Base-by-base conservation (phyloP, 1,284 basidiomycete species). In the Violaceomyces palustris region DNA sequence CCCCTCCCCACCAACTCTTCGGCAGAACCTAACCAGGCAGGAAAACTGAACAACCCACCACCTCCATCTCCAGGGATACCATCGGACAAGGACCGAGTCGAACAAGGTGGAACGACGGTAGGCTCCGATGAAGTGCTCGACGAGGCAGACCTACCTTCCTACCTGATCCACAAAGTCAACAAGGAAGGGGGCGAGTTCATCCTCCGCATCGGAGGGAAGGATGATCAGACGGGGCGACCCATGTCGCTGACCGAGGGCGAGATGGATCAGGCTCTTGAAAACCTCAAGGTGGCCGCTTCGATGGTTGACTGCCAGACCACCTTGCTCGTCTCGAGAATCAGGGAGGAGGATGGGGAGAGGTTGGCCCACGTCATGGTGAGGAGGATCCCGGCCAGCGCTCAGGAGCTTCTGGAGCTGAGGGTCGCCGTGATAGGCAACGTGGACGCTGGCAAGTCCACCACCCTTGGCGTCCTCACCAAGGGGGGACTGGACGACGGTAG, bases 341-440 rank as follows among this genome's bases (percentile, higher is more conserved):
- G 53, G n/a, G 35, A 46, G 46, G 45, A 52, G 21, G 43, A 56
- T 9, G 43, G 45, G 15, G 38, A 29, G 35, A 48, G 41, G 12
- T 45, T 48, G 8, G 56, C 63, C 1, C 56, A 53, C 37, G 29
- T 61, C 5, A 52, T 63, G 34, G 50, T 65, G 6, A 50, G 63
- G 21, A 49, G 56, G 34, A 63, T 63, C 39, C 63, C 63, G 6
- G 54, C 56, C 6, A 42, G 58, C 6, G 75, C 70, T 1, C 65
- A 74, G 37, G 74, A 76, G 45, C 58, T 76, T 3, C 50, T 70
- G 35, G 93, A 98, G 75, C 88, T 96, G 2, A 82, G 93, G 19
- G 88, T 92, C 56, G 92, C 92, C 0, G 90, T 94, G 2, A 88
- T 96, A 8, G 93, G 93, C 2, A 97, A 97, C 59, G 79, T 80